phyloP scores from a whole-genome alignment of 768 basidiomycete species.

The Sutorius australiensis region DNA sequence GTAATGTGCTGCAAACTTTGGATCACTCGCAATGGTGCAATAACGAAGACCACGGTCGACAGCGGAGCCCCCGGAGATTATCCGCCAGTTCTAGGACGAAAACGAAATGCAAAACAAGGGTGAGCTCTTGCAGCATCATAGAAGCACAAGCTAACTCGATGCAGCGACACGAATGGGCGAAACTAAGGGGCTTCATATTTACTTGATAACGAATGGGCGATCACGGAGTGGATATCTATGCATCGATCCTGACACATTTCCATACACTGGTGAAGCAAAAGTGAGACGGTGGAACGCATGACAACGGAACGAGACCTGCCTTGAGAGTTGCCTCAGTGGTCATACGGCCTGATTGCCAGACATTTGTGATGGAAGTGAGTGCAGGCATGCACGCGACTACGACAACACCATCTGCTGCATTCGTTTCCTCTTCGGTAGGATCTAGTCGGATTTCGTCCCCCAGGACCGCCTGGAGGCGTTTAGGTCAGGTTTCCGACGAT shows the following conservation, averaged over 20 bases:
- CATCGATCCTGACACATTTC: conserved; percentile 67
- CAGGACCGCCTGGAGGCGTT: conserved; percentile 46
- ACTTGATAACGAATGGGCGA: conserved; percentile 61
- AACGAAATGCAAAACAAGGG: too few species aligned
- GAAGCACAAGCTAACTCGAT: not conserved
- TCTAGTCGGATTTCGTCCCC: conserved; percentile 70
- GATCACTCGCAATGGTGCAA: too few species aligned
- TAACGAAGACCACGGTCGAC: too few species aligned
- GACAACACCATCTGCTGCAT: conserved; percentile 58
- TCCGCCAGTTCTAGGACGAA: too few species aligned
- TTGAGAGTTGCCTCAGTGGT: conserved; percentile 46
- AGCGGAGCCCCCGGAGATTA: too few species aligned
- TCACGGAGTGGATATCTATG: conserved; percentile 69
- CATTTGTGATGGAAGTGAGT: conserved; percentile 70
- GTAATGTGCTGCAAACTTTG: too few species aligned
- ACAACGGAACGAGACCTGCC: conserved; percentile 42
- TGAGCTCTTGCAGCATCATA: not conserved
- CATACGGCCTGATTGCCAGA: conserved; percentile 83
- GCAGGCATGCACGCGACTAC: conserved; percentile 86
- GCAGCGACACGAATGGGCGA: not conserved
- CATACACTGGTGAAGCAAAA: conserved; percentile 50
- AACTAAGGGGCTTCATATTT: conserved; percentile 10
- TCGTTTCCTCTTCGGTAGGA: conserved; percentile 69
- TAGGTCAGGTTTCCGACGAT: not conserved
- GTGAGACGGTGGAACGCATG: not conserved